Evolutionary conservation across 2,329 filamentous ascomycete genomes (phyloP).

Genomic region (Teratosphaeria destructans): DNA sequence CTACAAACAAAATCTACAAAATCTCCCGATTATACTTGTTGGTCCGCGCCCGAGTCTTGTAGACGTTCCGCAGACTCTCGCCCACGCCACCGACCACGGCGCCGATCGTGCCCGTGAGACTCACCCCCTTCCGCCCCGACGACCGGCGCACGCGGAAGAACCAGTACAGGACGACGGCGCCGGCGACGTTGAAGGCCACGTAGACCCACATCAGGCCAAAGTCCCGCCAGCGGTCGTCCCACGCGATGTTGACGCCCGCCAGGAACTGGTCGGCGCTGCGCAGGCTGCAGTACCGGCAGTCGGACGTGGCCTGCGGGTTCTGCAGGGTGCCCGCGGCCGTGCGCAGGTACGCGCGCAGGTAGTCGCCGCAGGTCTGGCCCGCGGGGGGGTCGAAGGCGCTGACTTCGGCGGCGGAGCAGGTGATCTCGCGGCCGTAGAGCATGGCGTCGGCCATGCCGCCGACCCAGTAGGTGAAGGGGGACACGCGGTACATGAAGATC

Average conservation of each 20-base stretch:
- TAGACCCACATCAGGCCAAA: slow-evolving; percentile 61
- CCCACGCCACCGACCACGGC: neutral
- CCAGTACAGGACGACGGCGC: slow-evolving; percentile 53
- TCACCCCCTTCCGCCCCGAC: slow-evolving; percentile 7
- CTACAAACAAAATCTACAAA: neutral
- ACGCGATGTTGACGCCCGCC: slow-evolving; percentile 31
- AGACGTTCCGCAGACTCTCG: slow-evolving; percentile 1
- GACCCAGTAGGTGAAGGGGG: slow-evolving; percentile 56
- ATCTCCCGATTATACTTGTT: slow-evolving; percentile 4
- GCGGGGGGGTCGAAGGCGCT: slow-evolving; percentile 31
- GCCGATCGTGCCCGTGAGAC: neutral
- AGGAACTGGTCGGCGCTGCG: slow-evolving; percentile 40
- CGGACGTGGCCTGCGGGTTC: slow-evolving; percentile 32
- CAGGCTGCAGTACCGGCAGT: slow-evolving; percentile 43
- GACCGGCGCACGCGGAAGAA: slow-evolving; percentile 43
- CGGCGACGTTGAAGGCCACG: slow-evolving; percentile 51
- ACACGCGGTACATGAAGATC: slow-evolving; percentile 65
- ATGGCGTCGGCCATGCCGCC: slow-evolving; percentile 29
- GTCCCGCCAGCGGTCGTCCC: slow-evolving; percentile 52
- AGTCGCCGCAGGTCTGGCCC: slow-evolving; percentile 33
- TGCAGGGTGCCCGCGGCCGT: slow-evolving; percentile 32
- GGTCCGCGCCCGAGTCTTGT: slow-evolving; percentile 1
- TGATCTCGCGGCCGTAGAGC: slow-evolving; percentile 38
- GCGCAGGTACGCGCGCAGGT: slow-evolving; percentile 33
- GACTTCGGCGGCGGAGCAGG: slow-evolving; percentile 36